Evolutionary conservation across 768 basidiomycete species (phyloP), one percentile per base, ranked within the genome.

Genomic region (Leccinum uliginosum): DNA sequence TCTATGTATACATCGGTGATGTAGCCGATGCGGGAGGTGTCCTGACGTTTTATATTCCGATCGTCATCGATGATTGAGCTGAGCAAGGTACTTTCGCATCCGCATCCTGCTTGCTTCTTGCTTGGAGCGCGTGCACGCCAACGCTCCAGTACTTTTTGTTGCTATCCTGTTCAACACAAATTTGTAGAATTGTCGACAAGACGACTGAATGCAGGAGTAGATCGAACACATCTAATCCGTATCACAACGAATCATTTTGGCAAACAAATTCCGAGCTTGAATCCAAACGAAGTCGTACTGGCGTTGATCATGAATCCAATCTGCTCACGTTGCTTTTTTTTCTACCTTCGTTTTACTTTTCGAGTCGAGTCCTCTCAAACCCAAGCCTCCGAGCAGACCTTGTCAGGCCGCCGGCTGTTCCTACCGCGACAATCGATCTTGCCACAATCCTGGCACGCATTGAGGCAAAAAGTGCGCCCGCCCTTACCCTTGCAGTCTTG

Each of bases 1-100:
- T 93, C 51, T 94, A 93, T 60, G 91, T 93, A 53, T 94, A 93
- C 66, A 87, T 93, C 45, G 92, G 92, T 10, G 86, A 91, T 30
- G 79, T 86, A 11, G 81, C 82, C 5, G 85, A 90, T 55, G 83
- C 87, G 0, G 89, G 91, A 46, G 92, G 91, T 3, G 89, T 94
- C 43, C 75, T 94, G 59, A 94, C 92, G 3, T 93, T 89, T 67
- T 94, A 93, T 65, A 85, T 94, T 51, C 92, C 92, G 44, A 88
- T 86, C 1, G 81, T 89, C 38, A 78, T 87, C 46, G 83, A 86
- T 44, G 87, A 85, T 54, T 71, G 47, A 67, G 65, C 29, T 71
- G 44, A 67, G 32, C 45, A 26, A n/a, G 11, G 35, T 48, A 21
- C 19, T 40, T 34, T n/a, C 48, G 40, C 4, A 17, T 45, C 1